Percentiles rank a stretch among this genome's conserved stretches.
Evolutionary conservation across 108 stramenopile genomes (phyloP).

Genomic region (Pseudonitzschia multiseries): DNA sequence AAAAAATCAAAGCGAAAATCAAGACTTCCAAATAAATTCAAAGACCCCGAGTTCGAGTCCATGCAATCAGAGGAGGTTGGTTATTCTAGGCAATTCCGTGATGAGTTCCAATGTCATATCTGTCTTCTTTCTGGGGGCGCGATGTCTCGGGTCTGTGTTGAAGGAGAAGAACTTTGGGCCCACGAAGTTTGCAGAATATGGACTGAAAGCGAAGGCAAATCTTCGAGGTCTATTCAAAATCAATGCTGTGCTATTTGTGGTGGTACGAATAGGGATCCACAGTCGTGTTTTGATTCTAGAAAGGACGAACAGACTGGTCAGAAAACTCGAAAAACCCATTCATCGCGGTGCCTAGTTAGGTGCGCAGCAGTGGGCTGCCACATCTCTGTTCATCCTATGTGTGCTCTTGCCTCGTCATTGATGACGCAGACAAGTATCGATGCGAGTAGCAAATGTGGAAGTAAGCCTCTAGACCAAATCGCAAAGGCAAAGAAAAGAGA

Average conservation of each 20-base stretch:
- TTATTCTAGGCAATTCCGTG: background rate
- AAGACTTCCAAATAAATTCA: slow-evolving; percentile 13
- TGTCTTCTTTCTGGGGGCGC: slow-evolving; percentile 71
- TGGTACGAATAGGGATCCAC: background rate
- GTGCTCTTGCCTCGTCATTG: slow-evolving; percentile 58
- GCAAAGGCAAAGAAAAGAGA: slow-evolving; percentile 37
- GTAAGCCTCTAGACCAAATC: slow-evolving; percentile 11
- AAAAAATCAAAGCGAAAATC: slow-evolving; percentile 29
- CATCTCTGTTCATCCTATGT: slow-evolving; percentile 78
- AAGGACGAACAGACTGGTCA: slow-evolving; percentile 2
- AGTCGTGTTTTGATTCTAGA: background rate
- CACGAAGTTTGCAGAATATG: slow-evolving; percentile 78
- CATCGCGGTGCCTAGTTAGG: slow-evolving; percentile 40
- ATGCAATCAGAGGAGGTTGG: slow-evolving; percentile 23
- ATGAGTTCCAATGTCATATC: slow-evolving; percentile 32
- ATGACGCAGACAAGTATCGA: slow-evolving; percentile 29
- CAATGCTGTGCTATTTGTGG: slow-evolving; percentile 52
- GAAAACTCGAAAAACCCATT: background rate
- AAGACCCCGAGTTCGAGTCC: slow-evolving; percentile 25
- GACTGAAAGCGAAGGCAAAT: slow-evolving; percentile 19
- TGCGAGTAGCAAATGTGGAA: background rate
- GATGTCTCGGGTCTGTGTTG: slow-evolving; percentile 43
- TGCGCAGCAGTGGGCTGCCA: slow-evolving; percentile 72
- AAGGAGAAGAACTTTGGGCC: slow-evolving; percentile 37
- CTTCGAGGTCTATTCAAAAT: background rate